Base-by-base conservation (phyloP, 2,329 filamentous ascomycete species). In the Fusarium penzigii region DNA sequence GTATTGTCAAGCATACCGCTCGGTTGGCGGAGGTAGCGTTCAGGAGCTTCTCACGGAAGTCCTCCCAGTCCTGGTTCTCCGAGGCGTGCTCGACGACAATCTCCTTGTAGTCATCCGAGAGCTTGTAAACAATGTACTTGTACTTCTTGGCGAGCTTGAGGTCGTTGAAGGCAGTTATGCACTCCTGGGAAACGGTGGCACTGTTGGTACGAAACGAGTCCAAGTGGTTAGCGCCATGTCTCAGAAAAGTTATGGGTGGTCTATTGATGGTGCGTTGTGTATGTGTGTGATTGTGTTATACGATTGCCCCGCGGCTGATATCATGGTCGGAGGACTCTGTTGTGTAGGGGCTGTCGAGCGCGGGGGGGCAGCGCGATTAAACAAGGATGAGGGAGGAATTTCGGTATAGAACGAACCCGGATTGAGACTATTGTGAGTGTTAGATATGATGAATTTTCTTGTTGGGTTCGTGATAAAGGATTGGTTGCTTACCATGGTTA, bases 71-170 rank as follows among this genome's bases (percentile, higher is more conserved):
- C 62, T 75, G 75, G 65, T 86, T 79, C 56, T 76, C 76, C 53
- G 85, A 88, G 49, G 84, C 80, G 72, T 90, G 85, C 75, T 93
- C 89, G 65, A 94, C 84, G 53, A 89, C 86, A 71, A 94, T 91
- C 76, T 90, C 75, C 76, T 87, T 90, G 82, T 86, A 85, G 79
- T 92, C 83, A 75, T 92, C 88, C 61, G 86, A 87, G 71, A 94
- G 85, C 82, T 92, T 91, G 86, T 84, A 93, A 81, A 94, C 85
- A 78, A 94, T 88, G 82, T 84, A 95, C 78, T 91, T 92, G 79
- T 85, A 81, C 79, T 84, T 85, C 77, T 92, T 92, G 75, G 76
- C 80, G 65, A 92, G 85, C 84, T 93, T 93, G 63, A 93, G 83
- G 65, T 92, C 87, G 75, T 92, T 91, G 83, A 87, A 93, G 55